Base-by-base conservation (phyloP, 1,284 basidiomycete genomes). In the Rhodotorula sp. region DNA sequence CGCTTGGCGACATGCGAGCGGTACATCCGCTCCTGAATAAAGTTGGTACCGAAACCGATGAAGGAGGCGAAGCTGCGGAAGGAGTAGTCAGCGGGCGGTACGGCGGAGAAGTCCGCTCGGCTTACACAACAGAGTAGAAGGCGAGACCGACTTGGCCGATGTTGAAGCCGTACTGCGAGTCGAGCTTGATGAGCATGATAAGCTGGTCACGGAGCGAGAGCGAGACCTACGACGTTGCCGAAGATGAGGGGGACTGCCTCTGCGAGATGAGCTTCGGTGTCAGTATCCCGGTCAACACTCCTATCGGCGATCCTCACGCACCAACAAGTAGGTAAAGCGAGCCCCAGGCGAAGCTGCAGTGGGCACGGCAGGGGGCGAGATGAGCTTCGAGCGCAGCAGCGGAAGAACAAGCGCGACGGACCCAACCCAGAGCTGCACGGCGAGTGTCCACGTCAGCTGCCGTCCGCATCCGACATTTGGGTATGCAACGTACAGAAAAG, bases 1-100 rank as follows among this genome's bases (percentile, higher is more conserved):
- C 85, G 82, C 12, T 76, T 83, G 1, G 82, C 80, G 42, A 87
- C 84, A 70, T 88, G 80, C 17, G 57, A 49, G 8, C 61, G 61
- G 52, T 78, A 78, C 17, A 78, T 64, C 4, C 59, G 53, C 50
- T 79, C 74, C 78, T 86, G 86, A 54, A 87, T 89, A 71, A 68
- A 50, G 34, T 64, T 71, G 8, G 69, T 54, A 42, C 55, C 34
- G 65, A 68, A 71, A 10, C 75, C 75, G 52, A 73, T 34, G 52
- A 67, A 54, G 9, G 71, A 64, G 5, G 74, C 71, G 42, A 74
- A 45, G 55, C 71, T 72, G 64, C 2, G 45, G 41, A 19, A 44
- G 25, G 45, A 7, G 7, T 2, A 19, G 57, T 67, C 52, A 64
- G 61, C 52, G 5, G 19, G 7, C 27, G 3, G 52, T 5, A 27